Evolutionary conservation across 2,329 filamentous ascomycete genomes (phyloP).

Genomic region (Lojkania enalia): DNA sequence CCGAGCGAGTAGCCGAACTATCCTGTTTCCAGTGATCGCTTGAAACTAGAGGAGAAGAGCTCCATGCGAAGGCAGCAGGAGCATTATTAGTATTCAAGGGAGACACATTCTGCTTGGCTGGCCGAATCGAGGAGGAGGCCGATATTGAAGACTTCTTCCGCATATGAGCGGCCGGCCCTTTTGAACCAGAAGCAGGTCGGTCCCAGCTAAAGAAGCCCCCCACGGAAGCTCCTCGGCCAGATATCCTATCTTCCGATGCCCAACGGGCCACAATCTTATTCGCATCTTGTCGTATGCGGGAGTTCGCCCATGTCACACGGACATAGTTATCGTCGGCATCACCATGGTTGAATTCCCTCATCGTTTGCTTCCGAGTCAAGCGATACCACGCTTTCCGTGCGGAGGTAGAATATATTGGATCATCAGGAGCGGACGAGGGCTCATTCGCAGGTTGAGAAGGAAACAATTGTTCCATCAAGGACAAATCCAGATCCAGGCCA

Average conservation of each 20-base stretch:
- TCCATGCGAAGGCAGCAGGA: slow-evolving; percentile 41
- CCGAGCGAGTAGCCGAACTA: slow-evolving; percentile 16
- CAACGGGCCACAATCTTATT: slow-evolving; percentile 42
- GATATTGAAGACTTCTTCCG: slow-evolving; percentile 30
- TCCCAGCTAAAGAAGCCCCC: slow-evolving; percentile 46
- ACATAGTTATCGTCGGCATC: slow-evolving; percentile 42
- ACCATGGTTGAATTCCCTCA: slow-evolving; percentile 43
- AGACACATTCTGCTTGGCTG: slow-evolving; percentile 24
- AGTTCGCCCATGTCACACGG: slow-evolving; percentile 43
- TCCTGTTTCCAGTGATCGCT: slow-evolving; percentile 26
- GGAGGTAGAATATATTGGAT: slow-evolving; percentile 39
- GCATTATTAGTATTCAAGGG: slow-evolving; percentile 10
- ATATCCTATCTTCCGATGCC: slow-evolving; percentile 44
- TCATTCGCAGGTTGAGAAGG: slow-evolving; percentile 15
- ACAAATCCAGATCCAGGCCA: slow-evolving; percentile 18
- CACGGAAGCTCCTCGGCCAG: slow-evolving; percentile 39
- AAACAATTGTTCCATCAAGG: slow-evolving; percentile 34
- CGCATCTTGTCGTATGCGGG: slow-evolving; percentile 36
- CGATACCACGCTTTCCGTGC: slow-evolving; percentile 47
- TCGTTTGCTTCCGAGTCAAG: slow-evolving; percentile 42
- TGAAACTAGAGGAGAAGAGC: slow-evolving; percentile 27
- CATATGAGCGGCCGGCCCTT: slow-evolving; percentile 16
- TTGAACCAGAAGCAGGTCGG: slow-evolving; percentile 19
- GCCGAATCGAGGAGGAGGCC: slow-evolving; percentile 17
- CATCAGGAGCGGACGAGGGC: slow-evolving; percentile 25